A percentile compares a stretch with the other conserved stretches of the same genome.
Evolutionary conservation across 2,329 filamentous ascomycete genomes (phyloP).

Genomic region (Stachybotrys chlorohalonatus): DNA sequence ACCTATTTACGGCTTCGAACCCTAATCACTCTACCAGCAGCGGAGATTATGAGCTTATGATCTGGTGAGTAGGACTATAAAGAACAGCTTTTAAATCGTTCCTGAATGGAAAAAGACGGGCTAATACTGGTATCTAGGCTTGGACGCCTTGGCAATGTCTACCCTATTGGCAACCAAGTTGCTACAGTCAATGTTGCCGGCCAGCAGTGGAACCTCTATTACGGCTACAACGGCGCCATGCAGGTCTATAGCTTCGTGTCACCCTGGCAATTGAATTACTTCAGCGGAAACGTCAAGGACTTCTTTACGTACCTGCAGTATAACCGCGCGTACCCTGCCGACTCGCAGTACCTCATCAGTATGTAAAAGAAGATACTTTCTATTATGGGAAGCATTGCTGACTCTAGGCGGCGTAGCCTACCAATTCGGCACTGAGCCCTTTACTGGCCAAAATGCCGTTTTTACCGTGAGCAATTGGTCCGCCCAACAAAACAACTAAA

Average conservation of each 20-base stretch:
- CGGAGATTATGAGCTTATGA: slow-evolving; percentile 52
- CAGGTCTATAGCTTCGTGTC: slow-evolving; percentile 47
- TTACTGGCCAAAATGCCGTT: slow-evolving; percentile 32
- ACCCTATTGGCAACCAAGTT: slow-evolving; percentile 24
- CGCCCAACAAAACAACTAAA: background rate
- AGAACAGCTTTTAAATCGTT: background rate
- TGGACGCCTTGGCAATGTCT: slow-evolving; percentile 7
- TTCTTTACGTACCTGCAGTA: slow-evolving; percentile 46
- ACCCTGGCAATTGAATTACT: slow-evolving; percentile 32
- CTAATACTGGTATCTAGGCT: slow-evolving; percentile 6
- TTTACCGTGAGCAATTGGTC: slow-evolving; percentile 5
- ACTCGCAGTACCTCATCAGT: slow-evolving; percentile 38
- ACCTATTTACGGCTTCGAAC: slow-evolving; percentile 42
- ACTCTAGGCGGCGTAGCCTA: slow-evolving; percentile 3
- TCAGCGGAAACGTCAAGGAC: slow-evolving; percentile 44
- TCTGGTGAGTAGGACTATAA: slow-evolving; percentile 29
- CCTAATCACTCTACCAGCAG: slow-evolving; percentile 24
- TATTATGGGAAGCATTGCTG: background rate
- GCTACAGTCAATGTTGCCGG: slow-evolving; percentile 45
- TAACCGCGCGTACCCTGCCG: slow-evolving; percentile 35
- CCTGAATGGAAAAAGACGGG: background rate
- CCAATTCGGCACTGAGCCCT: slow-evolving; percentile 43
- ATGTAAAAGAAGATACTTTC: slow-evolving; percentile 1
- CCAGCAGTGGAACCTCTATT: slow-evolving; percentile 45
- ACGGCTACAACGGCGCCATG: slow-evolving; percentile 46